Evolutionary conservation across 495 filamentous ascomycete species (phyloP), one percentile per base, ranked within the genome.

Genomic region (Acidiella bohemica): DNA sequence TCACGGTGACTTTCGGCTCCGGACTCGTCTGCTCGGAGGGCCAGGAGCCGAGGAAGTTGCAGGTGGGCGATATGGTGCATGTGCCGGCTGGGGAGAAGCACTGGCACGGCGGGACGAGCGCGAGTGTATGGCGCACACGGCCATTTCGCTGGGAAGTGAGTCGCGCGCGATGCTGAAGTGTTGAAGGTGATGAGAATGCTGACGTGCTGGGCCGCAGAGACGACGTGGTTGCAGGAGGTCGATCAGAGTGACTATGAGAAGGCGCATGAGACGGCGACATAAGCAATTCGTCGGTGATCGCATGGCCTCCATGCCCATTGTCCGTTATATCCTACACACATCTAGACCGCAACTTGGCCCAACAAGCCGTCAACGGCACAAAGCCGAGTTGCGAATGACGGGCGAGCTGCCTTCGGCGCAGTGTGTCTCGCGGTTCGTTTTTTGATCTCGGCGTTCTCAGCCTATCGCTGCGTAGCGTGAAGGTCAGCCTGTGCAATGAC

Each of bases 41-140:
- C 33, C 23, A 47, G 34, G 32, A 23, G 21, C 48, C 48, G 10
- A 37, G 34, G 21, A 13, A 27, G 21, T 33, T 51, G 42, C 31
- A 43, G 36, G 48, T 51, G 2, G 48, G 48, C 13, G 48, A 51
- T 44, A 39, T 51, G 14, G 48, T 51, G 23, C 48, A 51, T 40
- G 35, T 51, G 1, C 33, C 43, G 3, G 47, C 36, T 5, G 42
- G 46, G 9, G 48, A 51, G 35, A 51, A 39, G 43, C 48, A 51
- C 20, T 51, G 48, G 48, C 48, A 51, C 22, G 48, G 48, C 20
- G 48, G 30, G 24, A 47, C 43, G 6, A 43, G 32, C 9, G 19
- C 18, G 27, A 47, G 43, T 21, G 39, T 11, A 47, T 47, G 43
- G 48, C 48, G 30, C 48, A 51, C 33, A 47, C 33, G 14, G 48